These are phyloP conservation scores for Hymenoscyphus occultus DNA, from an alignment of 2,329 filamentous ascomycete species.

Conservation along the genomic window DNA sequence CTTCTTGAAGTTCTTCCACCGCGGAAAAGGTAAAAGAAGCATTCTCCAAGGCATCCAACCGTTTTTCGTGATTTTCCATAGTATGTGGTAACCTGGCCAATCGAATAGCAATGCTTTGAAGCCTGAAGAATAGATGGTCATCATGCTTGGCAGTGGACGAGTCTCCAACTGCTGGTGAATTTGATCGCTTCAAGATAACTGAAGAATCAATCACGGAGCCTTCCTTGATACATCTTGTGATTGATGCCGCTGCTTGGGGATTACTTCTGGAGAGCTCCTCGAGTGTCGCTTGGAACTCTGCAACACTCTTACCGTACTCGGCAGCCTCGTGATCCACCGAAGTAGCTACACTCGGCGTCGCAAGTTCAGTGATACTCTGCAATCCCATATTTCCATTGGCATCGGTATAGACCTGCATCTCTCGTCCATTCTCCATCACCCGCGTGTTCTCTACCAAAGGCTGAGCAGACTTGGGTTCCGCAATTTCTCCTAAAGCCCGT, in stretches of 20 bases:
- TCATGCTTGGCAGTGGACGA: slow-evolving; percentile 13
- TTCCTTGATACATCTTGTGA: slow-evolving; percentile 16
- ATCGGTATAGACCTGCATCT: slow-evolving; percentile 32
- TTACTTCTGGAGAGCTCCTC: slow-evolving; percentile 23
- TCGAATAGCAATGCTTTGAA: slow-evolving; percentile 27
- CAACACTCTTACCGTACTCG: slow-evolving; percentile 21
- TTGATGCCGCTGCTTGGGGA: slow-evolving; percentile 11
- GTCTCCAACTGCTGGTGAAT: slow-evolving; percentile 15
- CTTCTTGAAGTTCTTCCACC: slow-evolving; percentile 68
- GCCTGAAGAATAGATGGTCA: slow-evolving; percentile 22
- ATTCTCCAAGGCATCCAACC: slow-evolving; percentile 67
- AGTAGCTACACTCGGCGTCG: slow-evolving; percentile 28
- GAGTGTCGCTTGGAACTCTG: slow-evolving; percentile 21
- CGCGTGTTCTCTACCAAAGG: slow-evolving; percentile 9
- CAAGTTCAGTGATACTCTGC: slow-evolving; percentile 33
- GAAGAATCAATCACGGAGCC: slow-evolving; percentile 14
- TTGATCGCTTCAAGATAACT: slow-evolving; percentile 24
- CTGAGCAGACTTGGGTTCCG: slow-evolving; percentile 8
- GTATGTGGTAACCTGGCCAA: slow-evolving; percentile 28
- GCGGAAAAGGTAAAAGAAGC: slow-evolving; percentile 63
- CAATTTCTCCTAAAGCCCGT: slow-evolving; percentile 13
- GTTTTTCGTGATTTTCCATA: slow-evolving; percentile 50
- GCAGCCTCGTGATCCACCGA: slow-evolving; percentile 23
- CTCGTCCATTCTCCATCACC: slow-evolving; percentile 5
- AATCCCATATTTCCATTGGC: slow-evolving; percentile 26